Conservation (phyloP, 2,329 filamentous ascomycete genomes). For the Furcasterigmium sp. region DNA sequence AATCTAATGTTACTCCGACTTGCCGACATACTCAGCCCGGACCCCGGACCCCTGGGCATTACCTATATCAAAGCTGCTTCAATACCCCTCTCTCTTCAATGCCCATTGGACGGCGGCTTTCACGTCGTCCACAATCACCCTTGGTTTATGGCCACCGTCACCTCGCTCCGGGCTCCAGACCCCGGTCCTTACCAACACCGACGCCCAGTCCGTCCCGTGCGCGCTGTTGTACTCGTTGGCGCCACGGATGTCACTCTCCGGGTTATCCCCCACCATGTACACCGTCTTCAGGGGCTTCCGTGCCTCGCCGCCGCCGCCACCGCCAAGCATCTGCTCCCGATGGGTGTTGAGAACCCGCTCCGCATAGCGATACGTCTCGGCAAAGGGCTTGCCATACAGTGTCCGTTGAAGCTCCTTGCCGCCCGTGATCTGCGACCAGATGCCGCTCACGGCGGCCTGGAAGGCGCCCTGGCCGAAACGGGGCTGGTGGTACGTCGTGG, state of each 20-base stretch:
- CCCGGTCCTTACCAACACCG: constrained; percentile 73
- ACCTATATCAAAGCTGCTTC: background rate
- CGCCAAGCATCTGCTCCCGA: constrained; percentile 40
- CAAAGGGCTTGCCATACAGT: constrained; percentile 78
- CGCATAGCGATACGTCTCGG: constrained; percentile 76
- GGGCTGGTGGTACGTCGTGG: constrained; percentile 76
- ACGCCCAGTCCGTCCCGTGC: constrained; percentile 68
- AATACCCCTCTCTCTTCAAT: constrained; percentile 48
- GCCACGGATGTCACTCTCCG: constrained; percentile 83
- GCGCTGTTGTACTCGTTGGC: constrained; percentile 70
- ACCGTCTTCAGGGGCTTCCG: constrained; percentile 57
- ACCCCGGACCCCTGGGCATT: no score
- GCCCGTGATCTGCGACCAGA: constrained; percentile 69
- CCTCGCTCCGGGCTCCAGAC: constrained; percentile 54
- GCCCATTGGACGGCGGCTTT: constrained; percentile 74
- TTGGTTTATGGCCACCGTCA: constrained; percentile 55
- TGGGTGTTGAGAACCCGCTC: constrained; percentile 66
- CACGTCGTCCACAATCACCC: constrained; percentile 67
- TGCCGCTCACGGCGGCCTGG: constrained; percentile 71
- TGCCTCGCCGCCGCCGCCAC: constrained; percentile 5
- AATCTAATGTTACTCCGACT: no score
- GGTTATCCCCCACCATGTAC: constrained; percentile 93
- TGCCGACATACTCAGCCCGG: no score
- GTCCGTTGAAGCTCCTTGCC: constrained; percentile 56
- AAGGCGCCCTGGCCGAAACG: constrained; percentile 91